These are phyloP conservation scores for Phaeosphaeria sp. DNA, from an alignment of 2,329 filamentous ascomycete genomes.

Conservation along the genomic window DNA sequence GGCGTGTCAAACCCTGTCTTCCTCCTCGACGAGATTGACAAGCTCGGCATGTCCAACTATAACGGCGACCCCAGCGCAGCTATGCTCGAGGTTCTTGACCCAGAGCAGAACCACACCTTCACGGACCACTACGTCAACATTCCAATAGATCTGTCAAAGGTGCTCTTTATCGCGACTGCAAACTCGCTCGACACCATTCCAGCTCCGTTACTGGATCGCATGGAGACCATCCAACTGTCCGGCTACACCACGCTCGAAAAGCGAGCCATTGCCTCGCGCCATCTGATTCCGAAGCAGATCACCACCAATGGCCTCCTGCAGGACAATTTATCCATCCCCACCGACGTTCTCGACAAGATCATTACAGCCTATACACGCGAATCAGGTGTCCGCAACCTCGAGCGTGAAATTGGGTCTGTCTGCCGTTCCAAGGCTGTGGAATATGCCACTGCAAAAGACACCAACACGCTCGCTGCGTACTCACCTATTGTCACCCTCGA, in stretches of 20 bases:
- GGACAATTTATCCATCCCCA: conserved; percentile 76
- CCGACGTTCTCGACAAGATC: conserved; percentile 90
- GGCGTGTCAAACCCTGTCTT: conserved; percentile 95
- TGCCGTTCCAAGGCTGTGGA: conserved; percentile 88
- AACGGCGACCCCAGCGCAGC: conserved; percentile 96
- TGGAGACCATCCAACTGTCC: conserved; percentile 93
- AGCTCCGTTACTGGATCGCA: conserved; percentile 89
- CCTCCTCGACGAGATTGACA: conserved; percentile 96
- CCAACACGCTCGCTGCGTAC: conserved; percentile 69
- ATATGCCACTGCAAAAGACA: conserved; percentile 87
- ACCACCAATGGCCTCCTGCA: conserved; percentile 82
- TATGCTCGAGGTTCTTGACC: conserved; percentile 97
- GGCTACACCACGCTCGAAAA: conserved; percentile 98
- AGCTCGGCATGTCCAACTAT: conserved; percentile 87
- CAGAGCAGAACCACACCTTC: conserved; percentile 95
- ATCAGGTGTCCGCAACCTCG: conserved; percentile 92
- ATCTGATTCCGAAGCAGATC: conserved; percentile 96
- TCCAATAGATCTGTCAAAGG: conserved; percentile 93
- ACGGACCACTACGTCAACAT: conserved; percentile 96
- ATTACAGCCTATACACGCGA: conserved; percentile 97
- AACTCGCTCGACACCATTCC: conserved; percentile 96
- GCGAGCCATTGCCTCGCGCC: conserved; percentile 88
- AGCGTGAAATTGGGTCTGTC: conserved; percentile 92
- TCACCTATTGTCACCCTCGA: conserved; percentile 74
- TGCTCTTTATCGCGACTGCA: conserved; percentile 96